phyloP scores from a whole-genome alignment of 2,329 filamentous ascomycete genomes.

The Cadophora malorum region DNA sequence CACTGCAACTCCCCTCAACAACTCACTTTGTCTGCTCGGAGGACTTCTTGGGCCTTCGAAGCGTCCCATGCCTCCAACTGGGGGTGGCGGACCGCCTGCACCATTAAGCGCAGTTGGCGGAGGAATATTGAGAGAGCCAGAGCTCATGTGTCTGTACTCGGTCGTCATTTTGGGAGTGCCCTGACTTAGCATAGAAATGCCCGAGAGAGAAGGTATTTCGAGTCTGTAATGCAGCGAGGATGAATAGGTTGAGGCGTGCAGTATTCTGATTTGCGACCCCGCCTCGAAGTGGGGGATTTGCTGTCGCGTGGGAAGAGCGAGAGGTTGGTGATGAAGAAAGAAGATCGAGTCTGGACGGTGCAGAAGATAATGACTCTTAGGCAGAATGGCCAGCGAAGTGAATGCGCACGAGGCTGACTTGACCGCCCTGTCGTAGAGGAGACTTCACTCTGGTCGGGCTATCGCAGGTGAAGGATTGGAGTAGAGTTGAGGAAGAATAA shows the following conservation, averaged over 20 bases:
- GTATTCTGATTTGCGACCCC: conserved; percentile 33
- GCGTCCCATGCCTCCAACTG: conserved; percentile 50
- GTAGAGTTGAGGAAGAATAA: conserved; percentile 4
- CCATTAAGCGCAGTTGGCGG: conserved; percentile 36
- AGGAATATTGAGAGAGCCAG: conserved; percentile 53
- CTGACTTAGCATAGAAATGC: conserved; percentile 34
- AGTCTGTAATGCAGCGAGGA: conserved; percentile 20
- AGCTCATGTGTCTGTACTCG: conserved; percentile 63
- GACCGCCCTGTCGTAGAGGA: conserved; percentile 5
- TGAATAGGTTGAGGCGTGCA: conserved; percentile 17
- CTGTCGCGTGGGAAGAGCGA: conserved; percentile 28
- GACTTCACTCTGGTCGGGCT: neutral
- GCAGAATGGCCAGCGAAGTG: conserved; percentile 11
- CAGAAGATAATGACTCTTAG: conserved; percentile 5
- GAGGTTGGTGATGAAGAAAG: conserved; percentile 10
- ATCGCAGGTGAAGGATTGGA: neutral
- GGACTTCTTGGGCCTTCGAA: conserved; percentile 69
- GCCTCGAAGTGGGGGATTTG: conserved; percentile 38
- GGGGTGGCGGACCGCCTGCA: conserved; percentile 51
- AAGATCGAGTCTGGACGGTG: conserved; percentile 8
- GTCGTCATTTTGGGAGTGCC: conserved; percentile 43
- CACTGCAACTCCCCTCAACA: neutral
- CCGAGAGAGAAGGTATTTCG: neutral
- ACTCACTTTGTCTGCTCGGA: conserved; percentile 59
- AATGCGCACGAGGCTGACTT: conserved; percentile 13